phyloP scores from a whole-genome alignment of 805 yeast species.

The Candida verbasci region DNA sequence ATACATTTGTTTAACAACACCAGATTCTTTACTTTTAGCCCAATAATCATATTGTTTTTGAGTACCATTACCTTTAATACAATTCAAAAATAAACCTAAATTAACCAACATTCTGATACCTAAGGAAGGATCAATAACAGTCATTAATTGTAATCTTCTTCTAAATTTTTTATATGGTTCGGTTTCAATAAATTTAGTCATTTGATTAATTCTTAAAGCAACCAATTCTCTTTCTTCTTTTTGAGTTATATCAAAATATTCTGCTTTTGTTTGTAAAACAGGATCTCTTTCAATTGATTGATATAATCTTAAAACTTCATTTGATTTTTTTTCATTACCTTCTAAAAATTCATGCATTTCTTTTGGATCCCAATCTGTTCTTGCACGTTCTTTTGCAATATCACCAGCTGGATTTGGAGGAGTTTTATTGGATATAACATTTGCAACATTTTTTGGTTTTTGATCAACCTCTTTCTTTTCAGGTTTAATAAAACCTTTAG shows the following conservation, averaged over 20 bases:
- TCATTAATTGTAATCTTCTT: constrained; percentile 31
- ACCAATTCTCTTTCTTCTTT: constrained; percentile 28
- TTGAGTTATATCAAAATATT: constrained; percentile 30
- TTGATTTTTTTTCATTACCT: constrained; percentile 30
- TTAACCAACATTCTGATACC: constrained; percentile 37
- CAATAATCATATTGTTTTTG: constrained; percentile 34
- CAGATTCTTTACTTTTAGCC: constrained; percentile 31
- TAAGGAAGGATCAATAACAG: constrained; percentile 34
- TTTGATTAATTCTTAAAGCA: constrained; percentile 29
- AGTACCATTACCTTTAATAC: constrained; percentile 40
- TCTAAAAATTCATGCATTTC: constrained; percentile 36
- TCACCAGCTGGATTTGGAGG: constrained; percentile 25
- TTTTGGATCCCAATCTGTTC: constrained; percentile 15
- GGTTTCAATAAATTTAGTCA: constrained; percentile 32
- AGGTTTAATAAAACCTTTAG: constrained; percentile 1
- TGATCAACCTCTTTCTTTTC: constrained; percentile 8
- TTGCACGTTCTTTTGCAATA: constrained; percentile 26
- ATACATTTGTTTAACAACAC: constrained; percentile 37
- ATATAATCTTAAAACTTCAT: constrained; percentile 23
- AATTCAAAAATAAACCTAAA: constrained; percentile 35
- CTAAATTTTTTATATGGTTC: constrained; percentile 28
- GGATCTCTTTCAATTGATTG: constrained; percentile 38
- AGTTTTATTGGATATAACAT: constrained; percentile 14
- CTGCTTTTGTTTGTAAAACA: constrained; percentile 22
- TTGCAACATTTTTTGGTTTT: constrained; percentile 11